Evolutionary conservation across 2,329 filamentous ascomycete species (phyloP).

Genomic region (Taxawa tesnikishii): DNA sequence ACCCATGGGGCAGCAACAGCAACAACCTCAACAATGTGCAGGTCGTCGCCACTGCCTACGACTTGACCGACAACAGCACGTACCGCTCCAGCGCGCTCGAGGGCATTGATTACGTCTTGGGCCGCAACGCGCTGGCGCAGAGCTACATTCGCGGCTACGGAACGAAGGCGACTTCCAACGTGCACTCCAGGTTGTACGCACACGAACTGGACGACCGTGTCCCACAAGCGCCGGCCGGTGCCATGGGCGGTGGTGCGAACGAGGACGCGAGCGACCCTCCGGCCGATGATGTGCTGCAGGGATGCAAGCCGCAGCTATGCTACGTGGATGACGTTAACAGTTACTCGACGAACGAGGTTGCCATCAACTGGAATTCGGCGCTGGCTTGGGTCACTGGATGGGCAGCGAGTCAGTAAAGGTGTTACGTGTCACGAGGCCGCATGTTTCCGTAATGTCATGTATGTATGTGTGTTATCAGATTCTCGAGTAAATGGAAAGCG

Average conservation of each 20-base stretch:
- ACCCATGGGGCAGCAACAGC: conserved; percentile 7
- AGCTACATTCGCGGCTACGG: conserved; percentile 7
- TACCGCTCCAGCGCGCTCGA: conserved; percentile 5
- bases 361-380: conserved; percentile 6
- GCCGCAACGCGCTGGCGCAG: conserved; percentile 6
- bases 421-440: too few relatives aligned
- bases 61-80: conserved; percentile 3
- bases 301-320: conserved; percentile 4
- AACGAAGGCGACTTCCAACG: conserved; percentile 5
- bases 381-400: conserved; percentile 6
- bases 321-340: conserved; percentile 8
- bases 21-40: conserved; percentile 7
- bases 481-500: too few relatives aligned
- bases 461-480: too few relatives aligned
- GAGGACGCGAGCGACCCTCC: conserved; percentile 5
- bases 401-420: conserved; percentile 5
- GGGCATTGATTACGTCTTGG: conserved; percentile 7
- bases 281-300: conserved; percentile 7
- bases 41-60: conserved; percentile 7
- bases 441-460: too few relatives aligned
- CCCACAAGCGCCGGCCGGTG: conserved; percentile 4
- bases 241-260: conserved; percentile 6
- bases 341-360: conserved; percentile 7
- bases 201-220: conserved; percentile 3
- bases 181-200: conserved; percentile 6